Percentiles rank a stretch among this genome's conserved stretches.
Evolutionary conservation across 2,329 filamentous ascomycete genomes (phyloP).

Genomic region (Colletotrichum acutatum): DNA sequence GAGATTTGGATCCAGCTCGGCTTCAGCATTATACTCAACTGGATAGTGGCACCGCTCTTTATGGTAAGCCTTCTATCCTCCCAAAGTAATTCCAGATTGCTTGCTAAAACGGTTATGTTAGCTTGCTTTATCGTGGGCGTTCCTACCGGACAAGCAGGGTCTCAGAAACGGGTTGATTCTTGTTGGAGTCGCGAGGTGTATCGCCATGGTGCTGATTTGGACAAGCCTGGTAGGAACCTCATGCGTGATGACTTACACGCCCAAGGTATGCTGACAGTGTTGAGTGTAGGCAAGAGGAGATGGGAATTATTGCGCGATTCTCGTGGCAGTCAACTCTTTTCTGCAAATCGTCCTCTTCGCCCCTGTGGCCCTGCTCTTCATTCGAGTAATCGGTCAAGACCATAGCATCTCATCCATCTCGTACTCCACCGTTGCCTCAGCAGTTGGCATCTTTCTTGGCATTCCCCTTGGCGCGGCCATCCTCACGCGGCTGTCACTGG

Average conservation of each 20-base stretch:
- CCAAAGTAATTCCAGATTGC: rapidly evolving
- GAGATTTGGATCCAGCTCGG: conserved; percentile 82
- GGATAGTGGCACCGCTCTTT: conserved; percentile 83
- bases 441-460: conserved; percentile 85
- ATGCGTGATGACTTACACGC: neutral
- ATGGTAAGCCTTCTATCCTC: conserved; percentile 68
- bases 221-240: conserved; percentile 61
- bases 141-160: conserved; percentile 67
- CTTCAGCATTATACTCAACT: conserved; percentile 83
- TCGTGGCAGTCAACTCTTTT: conserved; percentile 80
- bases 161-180: conserved; percentile 78
- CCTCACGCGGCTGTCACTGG: conserved; percentile 75
- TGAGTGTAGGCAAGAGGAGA: conserved; percentile 72
- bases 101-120: conserved; percentile 41
- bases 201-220: conserved; percentile 86
- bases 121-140: conserved; percentile 76
- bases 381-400: conserved; percentile 72
- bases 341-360: conserved; percentile 81
- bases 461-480: conserved; percentile 85
- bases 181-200: conserved; percentile 86
- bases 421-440: conserved; percentile 79
- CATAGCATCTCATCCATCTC: conserved; percentile 52
- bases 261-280: neutral
- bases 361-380: conserved; percentile 75
- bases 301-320: conserved; percentile 83